Evolutionary conservation across 306 rosid genomes (phyloP).

Genomic region (Lupinus albus): DNA sequence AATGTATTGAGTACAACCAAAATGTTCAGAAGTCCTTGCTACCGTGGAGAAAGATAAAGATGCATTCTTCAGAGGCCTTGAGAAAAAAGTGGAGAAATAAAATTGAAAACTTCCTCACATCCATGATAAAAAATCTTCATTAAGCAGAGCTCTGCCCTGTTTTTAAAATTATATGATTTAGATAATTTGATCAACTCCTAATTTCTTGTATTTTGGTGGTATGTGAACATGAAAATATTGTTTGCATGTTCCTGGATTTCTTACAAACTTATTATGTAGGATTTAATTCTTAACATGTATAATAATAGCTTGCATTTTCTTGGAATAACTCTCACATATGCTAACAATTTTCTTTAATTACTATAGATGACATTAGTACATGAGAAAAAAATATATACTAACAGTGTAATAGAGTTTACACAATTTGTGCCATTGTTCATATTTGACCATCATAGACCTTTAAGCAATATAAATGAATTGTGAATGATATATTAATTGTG

Average conservation of each 20-base stretch:
- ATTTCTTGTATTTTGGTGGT: slow-evolving; percentile 28
- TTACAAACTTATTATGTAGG: slow-evolving; percentile 11
- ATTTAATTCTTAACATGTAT: slow-evolving; percentile 18
- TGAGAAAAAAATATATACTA: no score
- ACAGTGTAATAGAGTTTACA: no score
- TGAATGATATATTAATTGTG: no score
- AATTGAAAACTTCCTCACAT: slow-evolving; percentile 65
- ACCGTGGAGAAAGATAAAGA: slow-evolving; percentile 80
- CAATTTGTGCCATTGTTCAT: no score
- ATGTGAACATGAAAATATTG: neutral
- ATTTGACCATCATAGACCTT: no score
- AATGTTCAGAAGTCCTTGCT: no score
- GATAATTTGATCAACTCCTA: slow-evolving; percentile 30
- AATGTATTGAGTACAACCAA: no score
- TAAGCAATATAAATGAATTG: no score
- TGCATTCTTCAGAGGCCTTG: slow-evolving; percentile 82
- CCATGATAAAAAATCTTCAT: slow-evolving; percentile 88
- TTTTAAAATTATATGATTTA: slow-evolving; percentile 33
- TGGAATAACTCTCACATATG: slow-evolving; percentile 24
- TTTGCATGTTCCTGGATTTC: neutral
- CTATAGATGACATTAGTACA: slow-evolving; percentile 82
- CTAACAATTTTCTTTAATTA: slow-evolving; percentile 40
- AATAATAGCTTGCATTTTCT: slow-evolving; percentile 31
- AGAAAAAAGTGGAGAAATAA: slow-evolving; percentile 74
- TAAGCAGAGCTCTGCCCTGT: slow-evolving; percentile 70